These are phyloP conservation scores for Gloeopeniophorella convolvens DNA, from an alignment of 768 basidiomycete genomes.

Conservation along the genomic window DNA sequence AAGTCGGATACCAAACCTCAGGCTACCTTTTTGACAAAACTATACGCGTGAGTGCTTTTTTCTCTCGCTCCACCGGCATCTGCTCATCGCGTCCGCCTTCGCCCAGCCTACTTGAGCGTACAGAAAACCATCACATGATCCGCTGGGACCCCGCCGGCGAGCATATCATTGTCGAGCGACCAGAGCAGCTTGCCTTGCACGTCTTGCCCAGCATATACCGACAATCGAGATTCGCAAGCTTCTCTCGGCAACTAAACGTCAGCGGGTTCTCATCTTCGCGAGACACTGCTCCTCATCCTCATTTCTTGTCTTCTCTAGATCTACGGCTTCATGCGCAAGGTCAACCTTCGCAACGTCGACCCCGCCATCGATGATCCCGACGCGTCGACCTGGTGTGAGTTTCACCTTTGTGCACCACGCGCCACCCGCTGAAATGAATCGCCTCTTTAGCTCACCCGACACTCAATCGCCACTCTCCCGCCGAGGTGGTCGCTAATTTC, in stretches of 20 bases:
- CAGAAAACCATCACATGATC: conserved; percentile 95
- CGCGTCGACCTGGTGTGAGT: conserved; percentile 95
- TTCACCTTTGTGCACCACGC: conserved; percentile 11
- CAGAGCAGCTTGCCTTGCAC: conserved; percentile 89
- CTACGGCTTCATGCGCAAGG: conserved; percentile 98
- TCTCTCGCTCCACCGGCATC: not conserved
- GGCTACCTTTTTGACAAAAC: conserved; percentile 87
- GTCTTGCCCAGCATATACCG: conserved; percentile 92
- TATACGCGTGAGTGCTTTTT: conserved; percentile 71
- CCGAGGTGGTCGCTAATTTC: conserved; percentile 89
- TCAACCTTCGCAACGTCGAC: conserved; percentile 92
- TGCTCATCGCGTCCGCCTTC: conserved; percentile 21
- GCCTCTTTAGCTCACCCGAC: conserved; percentile 70
- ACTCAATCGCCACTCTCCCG: conserved; percentile 82
- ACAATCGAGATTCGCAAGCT: conserved; percentile 95
- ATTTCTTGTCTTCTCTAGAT: conserved; percentile 47
- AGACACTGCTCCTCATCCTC: conserved; percentile 20
- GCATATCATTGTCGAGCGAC: conserved; percentile 92
- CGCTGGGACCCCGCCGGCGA: conserved; percentile 92
- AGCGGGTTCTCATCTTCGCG: conserved; percentile 16
- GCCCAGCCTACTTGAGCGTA: conserved; percentile 74
- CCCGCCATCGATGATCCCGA: conserved; percentile 93
- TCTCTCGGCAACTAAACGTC: conserved; percentile 95
- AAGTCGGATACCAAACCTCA: conserved; percentile 23
- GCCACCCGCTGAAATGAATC: conserved; percentile 14